Evolutionary conservation across 106 monocot genomes (phyloP).

Genomic region (Acorus calamus): DNA sequence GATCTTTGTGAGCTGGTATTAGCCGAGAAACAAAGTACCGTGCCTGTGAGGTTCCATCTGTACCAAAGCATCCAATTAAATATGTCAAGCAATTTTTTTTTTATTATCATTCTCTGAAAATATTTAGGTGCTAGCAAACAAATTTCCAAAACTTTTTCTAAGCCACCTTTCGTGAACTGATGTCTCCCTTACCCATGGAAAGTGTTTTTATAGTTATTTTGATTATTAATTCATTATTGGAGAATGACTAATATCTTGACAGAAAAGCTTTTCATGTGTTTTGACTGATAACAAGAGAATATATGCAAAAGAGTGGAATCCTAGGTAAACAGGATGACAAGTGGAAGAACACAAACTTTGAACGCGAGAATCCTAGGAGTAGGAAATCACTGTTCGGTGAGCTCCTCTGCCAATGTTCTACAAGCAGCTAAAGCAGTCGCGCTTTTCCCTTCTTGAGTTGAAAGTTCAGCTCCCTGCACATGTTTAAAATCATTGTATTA

Average conservation of each 20-base stretch:
- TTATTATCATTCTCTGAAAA: too few relatives aligned
- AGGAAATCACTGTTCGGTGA: slow-evolving; percentile 86
- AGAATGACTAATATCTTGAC: too few relatives aligned
- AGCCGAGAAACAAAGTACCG: slow-evolving; percentile 85
- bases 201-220: too few relatives aligned
- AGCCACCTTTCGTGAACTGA: too few relatives aligned
- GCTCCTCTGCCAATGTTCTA: slow-evolving; percentile 94
- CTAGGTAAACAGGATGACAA: too few relatives aligned
- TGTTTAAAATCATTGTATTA: neutral
- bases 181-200: too few relatives aligned
- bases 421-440: slow-evolving; percentile 88
- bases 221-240: too few relatives aligned
- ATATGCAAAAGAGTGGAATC: too few relatives aligned
- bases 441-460: slow-evolving; percentile 75
- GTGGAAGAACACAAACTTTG: slow-evolving; percentile 45
- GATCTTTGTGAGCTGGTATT: slow-evolving; percentile 97
- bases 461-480: slow-evolving; percentile 82
- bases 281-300: too few relatives aligned
- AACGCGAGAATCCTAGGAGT: slow-evolving; percentile 93
- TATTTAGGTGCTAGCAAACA: too few relatives aligned
- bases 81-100: neutral
- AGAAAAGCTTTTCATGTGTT: too few relatives aligned
- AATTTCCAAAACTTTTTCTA: too few relatives aligned
- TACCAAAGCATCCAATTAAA: slow-evolving; percentile 5
- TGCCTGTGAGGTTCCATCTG: slow-evolving; percentile 97